Evolutionary conservation across 306 rosid species (phyloP), one percentile per base, ranked within the genome.

Genomic region (Chamaecrista fasciculata): DNA sequence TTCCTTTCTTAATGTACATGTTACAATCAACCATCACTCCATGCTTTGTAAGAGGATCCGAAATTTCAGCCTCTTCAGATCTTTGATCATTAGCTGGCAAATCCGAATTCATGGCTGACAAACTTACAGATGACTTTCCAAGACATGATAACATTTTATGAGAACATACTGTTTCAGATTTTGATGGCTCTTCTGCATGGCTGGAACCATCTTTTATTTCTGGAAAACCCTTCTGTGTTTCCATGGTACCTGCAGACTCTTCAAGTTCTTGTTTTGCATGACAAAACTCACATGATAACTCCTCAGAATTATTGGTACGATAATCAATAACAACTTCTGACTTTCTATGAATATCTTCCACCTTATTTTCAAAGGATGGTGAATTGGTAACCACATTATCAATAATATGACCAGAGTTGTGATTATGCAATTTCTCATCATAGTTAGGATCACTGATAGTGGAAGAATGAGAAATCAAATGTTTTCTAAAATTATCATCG

Each of bases 181-280:
- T 87, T 52, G 91, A 78, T 71, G 74, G 81, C 85, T 85, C 89
- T 70, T 82, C 90, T 23, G 72, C 69, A 84, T 70, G 44, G 75
- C 56, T 83, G 15, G 67, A 78, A 64, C 80, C 74, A 77, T 82
- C 80, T 84, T 85, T 85, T 37, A 72, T 55, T 75, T 83, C 88
- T 46, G 80, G 71, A 69, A 82, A 69, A 69, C 59, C 80, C 70
- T 71, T 86, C 11, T 73, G 82, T 59, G 71, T 29, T 62, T 73
- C 82, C 31, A 56, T 43, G 37, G 81, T 82, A 78, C 78, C 85
- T 70, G 78, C 85, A 62, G 83, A 76, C 34, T 81, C 83, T 77
- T 78, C 91, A 37, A 46, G 62, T 77, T 86, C 90, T 59, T 72
- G 87, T 74, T 85, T 83, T 71, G 49, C 80, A 52, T 61, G 75